A percentile compares a stretch with the other conserved stretches of the same genome.
phyloP scores from a whole-genome alignment of 1,284 basidiomycete species.

The Puccinia hordei region DNA sequence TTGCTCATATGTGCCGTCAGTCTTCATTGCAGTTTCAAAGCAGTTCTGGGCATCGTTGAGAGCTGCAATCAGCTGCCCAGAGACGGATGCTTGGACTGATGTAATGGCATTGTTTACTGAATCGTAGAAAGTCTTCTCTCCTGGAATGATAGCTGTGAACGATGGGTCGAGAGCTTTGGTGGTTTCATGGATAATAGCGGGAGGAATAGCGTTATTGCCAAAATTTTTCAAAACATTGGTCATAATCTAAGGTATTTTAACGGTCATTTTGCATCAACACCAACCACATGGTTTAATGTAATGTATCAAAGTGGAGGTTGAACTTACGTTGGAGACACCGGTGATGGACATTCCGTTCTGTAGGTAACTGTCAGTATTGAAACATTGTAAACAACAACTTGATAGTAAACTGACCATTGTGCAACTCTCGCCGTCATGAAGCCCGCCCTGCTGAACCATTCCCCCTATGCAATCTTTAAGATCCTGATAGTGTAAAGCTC shows the following conservation, averaged over 20 bases:
- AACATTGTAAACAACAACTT: neutral
- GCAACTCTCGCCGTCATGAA: constrained; percentile 47
- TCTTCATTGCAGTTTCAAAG: constrained; percentile 33
- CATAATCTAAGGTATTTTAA: constrained; percentile 35
- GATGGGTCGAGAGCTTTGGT: constrained; percentile 42
- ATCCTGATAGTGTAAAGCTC: constrained; percentile 43
- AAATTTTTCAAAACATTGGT: constrained; percentile 42
- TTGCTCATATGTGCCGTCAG: constrained; percentile 18
- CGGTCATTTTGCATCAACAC: neutral
- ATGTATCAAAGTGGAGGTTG: too few species aligned
- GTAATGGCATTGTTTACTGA: constrained; percentile 48
- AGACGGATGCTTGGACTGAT: constrained; percentile 41
- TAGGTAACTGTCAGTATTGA: neutral
- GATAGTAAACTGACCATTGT: constrained; percentile 26
- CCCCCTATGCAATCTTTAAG: constrained; percentile 45
- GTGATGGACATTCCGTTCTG: constrained; percentile 49
- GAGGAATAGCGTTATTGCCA: constrained; percentile 38
- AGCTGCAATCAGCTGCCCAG: constrained; percentile 37
- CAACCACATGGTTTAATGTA: neutral
- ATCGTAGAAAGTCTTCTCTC: constrained; percentile 42
- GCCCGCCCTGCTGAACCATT: constrained; percentile 44
- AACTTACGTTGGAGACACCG: constrained; percentile 32
- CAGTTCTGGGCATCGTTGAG: constrained; percentile 47
- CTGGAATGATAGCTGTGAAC: constrained; percentile 47
- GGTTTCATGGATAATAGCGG: constrained; percentile 16